These are phyloP conservation scores for Tylopilus sp. DNA, from an alignment of 768 basidiomycete genomes.

Conservation along the genomic window DNA sequence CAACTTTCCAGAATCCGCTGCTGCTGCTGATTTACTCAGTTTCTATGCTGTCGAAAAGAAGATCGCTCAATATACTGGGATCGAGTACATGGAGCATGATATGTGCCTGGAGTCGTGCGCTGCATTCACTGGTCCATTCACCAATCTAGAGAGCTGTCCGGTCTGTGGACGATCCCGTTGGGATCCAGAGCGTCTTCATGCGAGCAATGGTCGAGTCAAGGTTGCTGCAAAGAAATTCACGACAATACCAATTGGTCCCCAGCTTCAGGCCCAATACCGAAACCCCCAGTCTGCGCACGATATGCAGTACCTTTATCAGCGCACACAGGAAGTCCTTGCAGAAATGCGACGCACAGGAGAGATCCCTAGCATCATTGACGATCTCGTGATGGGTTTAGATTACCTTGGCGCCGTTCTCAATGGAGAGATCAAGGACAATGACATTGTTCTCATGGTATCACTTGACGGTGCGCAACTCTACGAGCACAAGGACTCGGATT, in stretches of 20 bases:
- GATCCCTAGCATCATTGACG: too few relatives aligned
- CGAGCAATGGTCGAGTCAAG: too few relatives aligned
- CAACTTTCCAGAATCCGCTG: not conserved
- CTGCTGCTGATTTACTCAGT: not conserved
- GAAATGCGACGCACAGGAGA: too few relatives aligned
- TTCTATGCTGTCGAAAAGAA: constrained; percentile 9
- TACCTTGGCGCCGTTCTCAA: not conserved
- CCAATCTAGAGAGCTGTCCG: too few relatives aligned
- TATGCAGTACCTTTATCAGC: constrained; percentile 25
- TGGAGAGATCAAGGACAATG: not conserved
- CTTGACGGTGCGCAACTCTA: not conserved
- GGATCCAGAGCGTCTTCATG: too few relatives aligned
- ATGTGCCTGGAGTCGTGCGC: constrained; percentile 44
- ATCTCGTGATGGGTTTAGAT: not conserved
- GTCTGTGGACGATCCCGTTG: too few relatives aligned
- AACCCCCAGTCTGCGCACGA: too few relatives aligned
- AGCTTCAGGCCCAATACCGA: too few relatives aligned
- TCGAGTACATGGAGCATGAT: constrained; percentile 33
- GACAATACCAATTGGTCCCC: constrained; percentile 42
- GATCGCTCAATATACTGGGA: constrained; percentile 16
- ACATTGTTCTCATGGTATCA: not conserved
- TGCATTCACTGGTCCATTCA: constrained; percentile 40
- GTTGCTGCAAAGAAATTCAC: constrained; percentile 31
- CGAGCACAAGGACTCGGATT: not conserved
- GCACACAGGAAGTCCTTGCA: not conserved